phyloP scores from a whole-genome alignment of 805 yeast genomes.

The Ogataea haglerorum region DNA sequence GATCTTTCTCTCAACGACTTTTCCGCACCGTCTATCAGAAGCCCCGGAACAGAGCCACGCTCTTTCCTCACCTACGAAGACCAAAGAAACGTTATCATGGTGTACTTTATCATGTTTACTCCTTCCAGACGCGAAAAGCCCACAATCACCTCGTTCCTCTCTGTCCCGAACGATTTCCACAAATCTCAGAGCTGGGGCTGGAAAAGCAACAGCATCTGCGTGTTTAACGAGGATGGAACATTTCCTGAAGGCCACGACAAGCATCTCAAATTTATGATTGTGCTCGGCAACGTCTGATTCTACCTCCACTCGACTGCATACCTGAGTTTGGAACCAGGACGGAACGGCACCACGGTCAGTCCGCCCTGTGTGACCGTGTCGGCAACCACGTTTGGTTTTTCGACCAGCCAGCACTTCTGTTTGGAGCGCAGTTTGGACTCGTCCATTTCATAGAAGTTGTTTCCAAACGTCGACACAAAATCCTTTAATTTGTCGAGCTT shows the following conservation, averaged over 20 bases:
- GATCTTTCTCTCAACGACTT: constrained; percentile 22
- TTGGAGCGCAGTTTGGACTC: constrained; percentile 41
- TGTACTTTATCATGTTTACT: constrained; percentile 52
- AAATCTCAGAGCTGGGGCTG: constrained; percentile 61
- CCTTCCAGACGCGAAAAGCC: constrained; percentile 47
- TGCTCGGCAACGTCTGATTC: constrained; percentile 41
- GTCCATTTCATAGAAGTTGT: constrained; percentile 61
- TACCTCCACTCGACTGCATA: constrained; percentile 74
- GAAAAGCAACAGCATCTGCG: constrained; percentile 54
- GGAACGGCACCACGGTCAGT: constrained; percentile 74
- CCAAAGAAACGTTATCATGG: constrained; percentile 41
- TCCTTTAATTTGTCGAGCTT: constrained; percentile 62
- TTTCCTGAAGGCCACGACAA: constrained; percentile 43
- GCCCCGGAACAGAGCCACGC: constrained; percentile 12
- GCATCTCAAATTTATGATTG: constrained; percentile 47
- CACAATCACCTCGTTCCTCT: constrained; percentile 49
- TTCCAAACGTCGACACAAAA: constrained; percentile 77
- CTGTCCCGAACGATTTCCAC: constrained; percentile 51
- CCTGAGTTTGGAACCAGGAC: constrained; percentile 68
- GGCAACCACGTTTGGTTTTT: constrained; percentile 55
- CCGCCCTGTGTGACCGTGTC: constrained; percentile 46
- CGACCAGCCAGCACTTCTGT: constrained; percentile 54
- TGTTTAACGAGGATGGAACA: constrained; percentile 47
- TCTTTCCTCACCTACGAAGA: constrained; percentile 44
- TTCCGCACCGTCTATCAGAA: neutral